A percentile compares a stretch with the other conserved stretches of the same genome.
Evolutionary conservation across 2,329 filamentous ascomycete species (phyloP).

Genomic region (Teratosphaeria nubilosa): DNA sequence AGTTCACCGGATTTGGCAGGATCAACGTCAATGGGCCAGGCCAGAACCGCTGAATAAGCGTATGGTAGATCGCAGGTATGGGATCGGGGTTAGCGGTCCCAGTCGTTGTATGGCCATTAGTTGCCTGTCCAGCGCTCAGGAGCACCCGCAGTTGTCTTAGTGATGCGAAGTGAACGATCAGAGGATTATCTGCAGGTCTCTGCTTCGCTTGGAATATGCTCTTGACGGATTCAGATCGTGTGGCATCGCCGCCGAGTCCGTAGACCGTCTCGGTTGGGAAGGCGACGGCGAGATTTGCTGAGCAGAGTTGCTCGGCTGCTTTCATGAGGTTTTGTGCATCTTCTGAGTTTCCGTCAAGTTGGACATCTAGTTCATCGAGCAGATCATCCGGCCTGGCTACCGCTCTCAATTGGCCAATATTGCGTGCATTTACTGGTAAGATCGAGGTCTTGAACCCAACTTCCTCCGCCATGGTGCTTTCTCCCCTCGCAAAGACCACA

Average conservation of each 20-base stretch:
- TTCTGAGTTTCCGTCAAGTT: conserved; percentile 23
- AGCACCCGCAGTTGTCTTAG: conserved; percentile 62
- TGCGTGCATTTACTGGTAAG: conserved; percentile 31
- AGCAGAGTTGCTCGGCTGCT: conserved; percentile 57
- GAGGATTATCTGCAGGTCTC: conserved; percentile 82
- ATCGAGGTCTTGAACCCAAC: conserved; percentile 22
- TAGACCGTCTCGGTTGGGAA: conserved; percentile 99
- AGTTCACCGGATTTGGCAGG: conserved; percentile 61
- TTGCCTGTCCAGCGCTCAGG: conserved; percentile 29
- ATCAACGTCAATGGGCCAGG: conserved; percentile 89
- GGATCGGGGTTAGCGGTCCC: conserved; percentile 24
- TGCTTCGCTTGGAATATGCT: conserved; percentile 93
- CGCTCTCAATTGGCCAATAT: conserved; percentile 29
- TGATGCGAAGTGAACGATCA: conserved; percentile 86
- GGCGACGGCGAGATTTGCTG: conserved; percentile 66
- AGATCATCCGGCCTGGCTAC: conserved; percentile 17
- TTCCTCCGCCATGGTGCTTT: not conserved
- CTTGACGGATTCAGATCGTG: conserved; percentile 67
- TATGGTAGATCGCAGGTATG: conserved; percentile 65
- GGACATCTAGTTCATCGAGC: conserved; percentile 27
- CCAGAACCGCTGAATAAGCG: conserved; percentile 79
- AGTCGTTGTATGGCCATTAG: conserved; percentile 10
- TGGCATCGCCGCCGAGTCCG: conserved; percentile 91
- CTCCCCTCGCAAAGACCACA: not conserved
- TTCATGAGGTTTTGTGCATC: conserved; percentile 47